Conservation (phyloP, 2,329 filamentous ascomycete genomes). For the Fusarium buharicum region DNA sequence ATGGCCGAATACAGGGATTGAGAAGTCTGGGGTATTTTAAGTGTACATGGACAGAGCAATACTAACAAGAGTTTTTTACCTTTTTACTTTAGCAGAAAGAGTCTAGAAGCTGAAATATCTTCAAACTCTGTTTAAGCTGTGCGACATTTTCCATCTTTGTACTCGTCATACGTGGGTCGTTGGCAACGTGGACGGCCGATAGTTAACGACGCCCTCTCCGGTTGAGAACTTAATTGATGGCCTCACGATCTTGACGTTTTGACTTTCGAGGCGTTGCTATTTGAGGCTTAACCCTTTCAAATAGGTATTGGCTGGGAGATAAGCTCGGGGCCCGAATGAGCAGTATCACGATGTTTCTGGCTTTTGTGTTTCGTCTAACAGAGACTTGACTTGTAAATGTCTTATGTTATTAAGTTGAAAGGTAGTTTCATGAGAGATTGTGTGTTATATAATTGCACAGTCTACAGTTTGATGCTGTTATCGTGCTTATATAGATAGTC, state of each 20-base stretch:
- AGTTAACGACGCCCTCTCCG: neutral
- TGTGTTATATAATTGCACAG: neutral
- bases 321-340: neutral
- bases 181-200: constrained; percentile 28
- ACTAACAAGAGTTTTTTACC: neutral
- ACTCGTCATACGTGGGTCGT: constrained; percentile 35
- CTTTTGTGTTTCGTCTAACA: neutral
- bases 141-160: constrained; percentile 22
- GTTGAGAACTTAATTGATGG: neutral
- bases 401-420: neutral
- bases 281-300: too few species aligned
- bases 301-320: neutral
- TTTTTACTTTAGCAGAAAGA: neutral
- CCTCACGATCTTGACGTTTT: neutral
- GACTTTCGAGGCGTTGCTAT: too few species aligned
- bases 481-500: too few species aligned
- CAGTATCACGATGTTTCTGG: neutral
- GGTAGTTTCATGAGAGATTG: too few species aligned
- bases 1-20: neutral
- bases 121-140: constrained; percentile 1
- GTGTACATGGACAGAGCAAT: neutral
- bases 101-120: neutral
- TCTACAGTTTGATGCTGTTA: too few species aligned
- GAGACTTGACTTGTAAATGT: neutral
- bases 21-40: neutral